Conservation (phyloP, 2,329 filamentous ascomycete genomes). For the Trichoderma koningii region DNA sequence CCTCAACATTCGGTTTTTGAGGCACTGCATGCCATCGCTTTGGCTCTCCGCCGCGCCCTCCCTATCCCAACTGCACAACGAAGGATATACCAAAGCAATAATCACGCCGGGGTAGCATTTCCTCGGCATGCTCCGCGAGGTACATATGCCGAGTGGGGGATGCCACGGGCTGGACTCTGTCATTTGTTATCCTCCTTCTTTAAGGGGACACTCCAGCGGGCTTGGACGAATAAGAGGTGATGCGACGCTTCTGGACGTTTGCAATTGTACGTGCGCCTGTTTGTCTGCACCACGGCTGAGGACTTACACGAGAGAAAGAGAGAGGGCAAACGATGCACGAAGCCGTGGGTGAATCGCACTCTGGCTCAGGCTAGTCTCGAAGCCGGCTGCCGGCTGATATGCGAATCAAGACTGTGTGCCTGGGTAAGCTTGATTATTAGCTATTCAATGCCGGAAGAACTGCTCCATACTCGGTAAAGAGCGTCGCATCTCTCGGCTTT, state of each 20-base stretch:
- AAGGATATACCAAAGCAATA: background rate
- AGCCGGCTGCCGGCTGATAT: background rate
- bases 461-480: background rate
- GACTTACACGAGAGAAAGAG: background rate
- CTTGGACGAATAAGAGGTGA: background rate
- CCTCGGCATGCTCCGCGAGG: conserved; percentile 9
- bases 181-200: background rate
- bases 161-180: background rate
- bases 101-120: background rate
- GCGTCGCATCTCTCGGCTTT: conserved; percentile 8
- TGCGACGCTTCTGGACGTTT: background rate
- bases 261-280: background rate
- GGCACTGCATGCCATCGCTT: background rate
- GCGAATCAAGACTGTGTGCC: background rate
- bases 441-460: conserved; percentile 5
- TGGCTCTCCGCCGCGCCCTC: background rate
- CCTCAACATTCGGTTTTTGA: background rate
- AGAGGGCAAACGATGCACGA: background rate
- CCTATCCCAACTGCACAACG: background rate
- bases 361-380: background rate
- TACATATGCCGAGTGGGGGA: background rate
- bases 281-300: background rate
- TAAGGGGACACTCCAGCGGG: background rate
- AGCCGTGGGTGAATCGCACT: background rate
- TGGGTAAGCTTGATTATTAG: conserved; percentile 21